Base-by-base conservation (phyloP, 2,329 filamentous ascomycete genomes). In the Pezicula radicicola region DNA sequence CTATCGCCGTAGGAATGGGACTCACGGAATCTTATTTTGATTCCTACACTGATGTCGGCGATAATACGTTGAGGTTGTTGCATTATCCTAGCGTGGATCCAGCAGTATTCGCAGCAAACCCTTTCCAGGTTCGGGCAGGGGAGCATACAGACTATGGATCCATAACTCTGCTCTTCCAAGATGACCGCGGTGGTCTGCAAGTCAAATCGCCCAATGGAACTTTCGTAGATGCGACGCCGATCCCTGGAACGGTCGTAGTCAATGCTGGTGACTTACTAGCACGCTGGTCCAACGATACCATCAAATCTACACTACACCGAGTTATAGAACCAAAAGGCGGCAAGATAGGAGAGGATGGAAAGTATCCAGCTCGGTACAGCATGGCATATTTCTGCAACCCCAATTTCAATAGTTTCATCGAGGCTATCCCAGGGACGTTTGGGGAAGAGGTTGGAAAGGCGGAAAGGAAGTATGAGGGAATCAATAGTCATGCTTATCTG, bases 181-280 rank as follows among this genome's bases (percentile, higher is more conserved):
- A 81, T 58, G 69, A 72, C 25, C 69, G 71, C 46, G 76, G 76
- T 3, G 78, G 78, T 0, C 60, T 81, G 18, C 75, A 81, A 55
- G 74, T 81, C 18, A 79, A 83, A 62, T 87, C 84, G 46, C 90
- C 91, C 0, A 85, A 81, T 39, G 89, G 89, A 2, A 82, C 78
- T 0, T 96, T 92, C 63, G 84, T 96, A 37, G 83, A 96, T 63
- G 92, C 89, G 1, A 90, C 82, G 6, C 91, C 92, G 0, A 93
- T 96, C 54, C 76, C 84, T 35, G 85, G 84, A 50, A 91, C 90
- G 0, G 87, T 94, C 39, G 89, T 97, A 10, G 81, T 96, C 58
- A 97, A 97, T 64, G 91, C 91, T 0, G 92, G 91, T 1, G 92
- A 97, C 66, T 68, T 97, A 60, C 74, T 97, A 46, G 87, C 89